Conservation (phyloP, 306 rosid genomes). For the Fagus crenata region DNA sequence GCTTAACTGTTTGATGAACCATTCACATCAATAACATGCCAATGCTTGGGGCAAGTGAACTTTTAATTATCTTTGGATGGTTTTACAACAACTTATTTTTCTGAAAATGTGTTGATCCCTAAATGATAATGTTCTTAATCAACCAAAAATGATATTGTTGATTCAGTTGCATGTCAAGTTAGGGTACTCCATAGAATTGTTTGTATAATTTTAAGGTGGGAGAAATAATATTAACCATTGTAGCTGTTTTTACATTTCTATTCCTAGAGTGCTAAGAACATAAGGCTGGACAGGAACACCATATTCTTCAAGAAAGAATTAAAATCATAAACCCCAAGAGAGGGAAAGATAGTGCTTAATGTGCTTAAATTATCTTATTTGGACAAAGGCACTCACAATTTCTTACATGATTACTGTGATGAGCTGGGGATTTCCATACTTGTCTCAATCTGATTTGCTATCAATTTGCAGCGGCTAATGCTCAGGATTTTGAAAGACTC, state of each 20-base stretch:
- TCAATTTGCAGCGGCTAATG: constrained; percentile 62
- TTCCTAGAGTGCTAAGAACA: not conserved
- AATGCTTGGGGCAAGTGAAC: not conserved
- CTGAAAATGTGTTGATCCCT: not conserved
- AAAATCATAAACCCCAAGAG: not conserved
- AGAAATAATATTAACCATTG: too few relatives aligned
- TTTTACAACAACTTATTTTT: not conserved
- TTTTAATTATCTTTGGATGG: not conserved
- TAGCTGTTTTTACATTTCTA: not conserved
- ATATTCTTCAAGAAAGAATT: too few relatives aligned
- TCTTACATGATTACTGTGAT: constrained; percentile 1
- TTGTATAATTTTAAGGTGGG: not conserved
- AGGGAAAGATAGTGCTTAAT: not conserved
- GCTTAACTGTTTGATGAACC: not conserved
- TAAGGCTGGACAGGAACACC: not conserved
- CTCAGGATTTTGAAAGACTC: constrained; percentile 45
- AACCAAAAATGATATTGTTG: not conserved
- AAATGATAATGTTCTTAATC: not conserved
- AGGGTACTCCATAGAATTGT: not conserved
- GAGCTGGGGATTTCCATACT: constrained; percentile 22
- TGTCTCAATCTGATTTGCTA: constrained; percentile 10
- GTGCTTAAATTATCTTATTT: not conserved
- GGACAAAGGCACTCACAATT: constrained; percentile 5
- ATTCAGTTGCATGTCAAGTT: not conserved
- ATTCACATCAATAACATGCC: not conserved